Conservation (phyloP, 768 basidiomycete genomes). For the Pholiota microspora region DNA sequence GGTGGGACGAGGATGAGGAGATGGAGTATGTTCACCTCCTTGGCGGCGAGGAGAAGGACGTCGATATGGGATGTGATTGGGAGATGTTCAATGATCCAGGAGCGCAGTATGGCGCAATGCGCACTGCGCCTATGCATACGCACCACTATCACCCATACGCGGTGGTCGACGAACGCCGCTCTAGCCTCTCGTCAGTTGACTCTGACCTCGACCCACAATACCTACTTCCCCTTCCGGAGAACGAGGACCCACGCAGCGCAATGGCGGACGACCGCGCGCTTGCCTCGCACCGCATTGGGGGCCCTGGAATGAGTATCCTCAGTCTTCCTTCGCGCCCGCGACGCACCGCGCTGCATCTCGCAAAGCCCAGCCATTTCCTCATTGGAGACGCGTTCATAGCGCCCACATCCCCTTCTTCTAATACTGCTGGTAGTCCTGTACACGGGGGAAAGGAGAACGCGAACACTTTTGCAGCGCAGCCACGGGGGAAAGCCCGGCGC, state of each 20-base stretch:
- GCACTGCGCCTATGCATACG: not conserved
- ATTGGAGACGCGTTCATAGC: conserved; percentile 18
- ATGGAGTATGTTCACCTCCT: conserved; percentile 67
- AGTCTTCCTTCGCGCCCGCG: conserved; percentile 35
- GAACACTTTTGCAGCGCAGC: conserved; percentile 1
- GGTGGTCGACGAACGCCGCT: not conserved
- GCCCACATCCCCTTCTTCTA: not conserved
- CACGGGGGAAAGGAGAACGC: not conserved
- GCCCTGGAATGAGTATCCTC: conserved; percentile 35
- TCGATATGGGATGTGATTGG: conserved; percentile 19
- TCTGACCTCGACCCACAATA: conserved; percentile 54
- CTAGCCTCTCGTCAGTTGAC: conserved; percentile 41
- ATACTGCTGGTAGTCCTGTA: too few relatives aligned
- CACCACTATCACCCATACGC: not conserved
- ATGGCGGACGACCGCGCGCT: conserved; percentile 25
- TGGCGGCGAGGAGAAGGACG: conserved; percentile 27
- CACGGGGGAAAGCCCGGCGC: conserved; percentile 27
- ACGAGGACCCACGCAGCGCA: conserved; percentile 24
- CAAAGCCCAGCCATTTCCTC: conserved; percentile 31
- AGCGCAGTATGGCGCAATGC: not conserved
- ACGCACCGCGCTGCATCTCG: conserved; percentile 31
- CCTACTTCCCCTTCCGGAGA: conserved; percentile 36
- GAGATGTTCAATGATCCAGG: conserved; percentile 6
- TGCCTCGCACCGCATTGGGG: conserved; percentile 34
- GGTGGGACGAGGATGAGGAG: conserved; percentile 73